These are phyloP conservation scores for Cyclotella cryptica DNA, from an alignment of 108 stramenopile species.

Conservation along the genomic window DNA sequence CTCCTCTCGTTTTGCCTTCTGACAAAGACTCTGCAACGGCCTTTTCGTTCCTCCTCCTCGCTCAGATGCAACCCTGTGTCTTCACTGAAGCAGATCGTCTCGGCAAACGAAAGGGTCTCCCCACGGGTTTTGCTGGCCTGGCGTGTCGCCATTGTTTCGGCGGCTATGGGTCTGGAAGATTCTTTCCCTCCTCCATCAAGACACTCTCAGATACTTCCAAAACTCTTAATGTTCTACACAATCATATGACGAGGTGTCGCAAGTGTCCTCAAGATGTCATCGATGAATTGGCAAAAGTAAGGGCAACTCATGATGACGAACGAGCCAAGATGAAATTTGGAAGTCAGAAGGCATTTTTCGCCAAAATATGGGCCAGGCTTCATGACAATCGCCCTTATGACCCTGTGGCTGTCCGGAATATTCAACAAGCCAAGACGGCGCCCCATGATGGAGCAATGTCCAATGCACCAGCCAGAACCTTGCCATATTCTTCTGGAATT, in stretches of 20 bases:
- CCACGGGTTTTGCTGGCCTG: constrained; percentile 80
- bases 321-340: constrained; percentile 87
- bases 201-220: constrained; percentile 84
- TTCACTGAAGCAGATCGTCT: constrained; percentile 88
- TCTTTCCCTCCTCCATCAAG: constrained; percentile 90
- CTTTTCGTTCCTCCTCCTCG: constrained; percentile 74
- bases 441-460: not conserved
- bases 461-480: not conserved
- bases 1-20: constrained; percentile 43
- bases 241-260: constrained; percentile 85
- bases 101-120: constrained; percentile 82
- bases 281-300: constrained; percentile 54
- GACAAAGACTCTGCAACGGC: constrained; percentile 70
- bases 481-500: not conserved
- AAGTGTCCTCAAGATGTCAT: constrained; percentile 75
- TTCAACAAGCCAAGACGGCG: not conserved
- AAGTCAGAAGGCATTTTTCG: constrained; percentile 87
- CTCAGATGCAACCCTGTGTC: constrained; percentile 82
- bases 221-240: constrained; percentile 79
- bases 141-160: constrained; percentile 87
- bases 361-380: constrained; percentile 78
- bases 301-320: constrained; percentile 72
- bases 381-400: constrained; percentile 61
- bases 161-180: constrained; percentile 83
- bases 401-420: constrained; percentile 2